These are phyloP conservation scores for Conticribra weissflogii DNA, from an alignment of 108 stramenopile genomes.

Conservation along the genomic window DNA sequence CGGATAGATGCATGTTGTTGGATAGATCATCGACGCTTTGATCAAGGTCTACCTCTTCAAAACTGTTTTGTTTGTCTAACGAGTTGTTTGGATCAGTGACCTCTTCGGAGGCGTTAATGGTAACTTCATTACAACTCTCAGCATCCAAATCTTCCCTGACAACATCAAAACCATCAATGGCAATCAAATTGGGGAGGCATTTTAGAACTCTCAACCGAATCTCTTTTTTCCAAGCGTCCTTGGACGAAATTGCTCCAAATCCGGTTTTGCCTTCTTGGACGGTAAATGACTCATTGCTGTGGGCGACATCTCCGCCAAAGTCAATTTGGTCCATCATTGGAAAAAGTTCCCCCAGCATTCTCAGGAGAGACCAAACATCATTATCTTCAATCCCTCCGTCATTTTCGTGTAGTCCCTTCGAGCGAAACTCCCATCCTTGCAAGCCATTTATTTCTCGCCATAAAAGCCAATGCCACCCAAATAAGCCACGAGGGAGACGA, in stretches of 20 bases:
- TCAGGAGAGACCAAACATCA: slow-evolving; percentile 38
- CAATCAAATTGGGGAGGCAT: slow-evolving; percentile 33
- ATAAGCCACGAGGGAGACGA: slow-evolving; percentile 35
- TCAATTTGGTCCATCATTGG: slow-evolving; percentile 41
- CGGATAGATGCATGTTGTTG: too few species aligned
- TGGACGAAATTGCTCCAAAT: neutral
- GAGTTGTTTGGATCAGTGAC: neutral
- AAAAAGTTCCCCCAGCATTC: slow-evolving; percentile 38
- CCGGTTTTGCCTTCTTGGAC: neutral
- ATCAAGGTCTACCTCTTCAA: slow-evolving; percentile 2
- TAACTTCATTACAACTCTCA: neutral
- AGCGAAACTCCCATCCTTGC: neutral
- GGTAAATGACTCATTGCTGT: neutral
- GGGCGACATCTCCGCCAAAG: slow-evolving; percentile 45
- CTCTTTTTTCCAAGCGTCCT: slow-evolving; percentile 32
- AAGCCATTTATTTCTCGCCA: slow-evolving; percentile 15
- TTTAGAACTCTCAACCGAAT: slow-evolving; percentile 33
- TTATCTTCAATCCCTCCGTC: slow-evolving; percentile 16
- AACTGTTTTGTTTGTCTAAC: neutral
- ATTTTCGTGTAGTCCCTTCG: slow-evolving; percentile 9
- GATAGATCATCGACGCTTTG: neutral
- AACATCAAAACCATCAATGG: slow-evolving; percentile 48
- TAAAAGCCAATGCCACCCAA: slow-evolving; percentile 33
- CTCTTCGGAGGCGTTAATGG: neutral
- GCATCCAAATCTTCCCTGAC: neutral